These are phyloP conservation scores for Elongisporangium anandrum DNA, from an alignment of 352 stramenopile genomes.

Conservation along the genomic window DNA sequence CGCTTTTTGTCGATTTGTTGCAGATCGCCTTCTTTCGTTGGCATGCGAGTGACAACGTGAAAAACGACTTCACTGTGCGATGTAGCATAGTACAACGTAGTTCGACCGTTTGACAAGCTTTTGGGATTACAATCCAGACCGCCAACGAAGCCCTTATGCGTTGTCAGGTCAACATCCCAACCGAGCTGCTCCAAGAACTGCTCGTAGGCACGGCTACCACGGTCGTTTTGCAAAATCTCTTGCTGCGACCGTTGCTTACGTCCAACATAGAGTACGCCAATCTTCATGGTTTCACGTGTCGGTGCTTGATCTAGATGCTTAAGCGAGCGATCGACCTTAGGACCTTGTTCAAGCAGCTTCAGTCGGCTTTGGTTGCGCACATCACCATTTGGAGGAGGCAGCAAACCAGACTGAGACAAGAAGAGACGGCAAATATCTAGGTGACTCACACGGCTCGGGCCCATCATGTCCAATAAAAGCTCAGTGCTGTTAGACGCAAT, in stretches of 20 bases:
- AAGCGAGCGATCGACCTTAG: constrained; percentile 75
- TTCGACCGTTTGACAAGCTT: constrained; percentile 70
- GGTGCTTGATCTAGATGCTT: constrained; percentile 84
- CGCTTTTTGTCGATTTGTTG: constrained; percentile 90
- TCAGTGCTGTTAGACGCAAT: not conserved
- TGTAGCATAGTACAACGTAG: constrained; percentile 77
- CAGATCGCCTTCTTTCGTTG: constrained; percentile 64
- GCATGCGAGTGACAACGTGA: constrained; percentile 87
- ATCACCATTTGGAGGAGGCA: constrained; percentile 62
- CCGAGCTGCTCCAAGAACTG: constrained; percentile 70
- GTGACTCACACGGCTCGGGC: constrained; percentile 33
- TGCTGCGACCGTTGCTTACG: constrained; percentile 70
- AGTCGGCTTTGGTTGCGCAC: constrained; percentile 47
- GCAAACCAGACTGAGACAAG: constrained; percentile 63
- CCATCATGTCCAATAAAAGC: not conserved
- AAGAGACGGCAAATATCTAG: constrained; percentile 83
- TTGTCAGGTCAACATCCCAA: constrained; percentile 69
- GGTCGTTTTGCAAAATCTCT: constrained; percentile 77
- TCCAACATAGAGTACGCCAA: constrained; percentile 84
- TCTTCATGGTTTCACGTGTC: constrained; percentile 88
- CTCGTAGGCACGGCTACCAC: constrained; percentile 59
- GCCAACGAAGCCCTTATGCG: constrained; percentile 69
- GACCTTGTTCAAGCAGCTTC: constrained; percentile 64
- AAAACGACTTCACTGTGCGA: constrained; percentile 86
- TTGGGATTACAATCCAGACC: constrained; percentile 78